Base-by-base conservation (phyloP, 179 eudicot genomes). In the Camellia oleifera region DNA sequence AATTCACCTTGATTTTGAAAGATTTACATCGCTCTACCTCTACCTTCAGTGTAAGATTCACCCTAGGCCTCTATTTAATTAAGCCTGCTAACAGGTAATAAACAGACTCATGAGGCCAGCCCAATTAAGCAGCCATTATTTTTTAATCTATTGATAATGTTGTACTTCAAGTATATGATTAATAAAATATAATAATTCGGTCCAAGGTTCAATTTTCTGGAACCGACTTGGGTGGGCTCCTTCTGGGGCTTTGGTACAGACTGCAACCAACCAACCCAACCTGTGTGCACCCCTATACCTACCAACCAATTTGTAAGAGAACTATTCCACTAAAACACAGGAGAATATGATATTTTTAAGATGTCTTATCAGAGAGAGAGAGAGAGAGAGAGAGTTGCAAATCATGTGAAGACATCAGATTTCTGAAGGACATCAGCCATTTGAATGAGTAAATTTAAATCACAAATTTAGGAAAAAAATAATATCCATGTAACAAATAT, bases 391-490 rank as follows among this genome's bases (percentile, higher is more conserved):
- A 13, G 75, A 10, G 76, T 18, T 17, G 26, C 7, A 2, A 70
- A 45, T n/a, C 57, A 57, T 78, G 40, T 78, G 68, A 10, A 42
- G 81, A 58, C 17, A 69, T 40, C 57, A 62, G 20, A 62, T 26
- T 66, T 79, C 1, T 26, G 23, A 60, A 71, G 40, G 40, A 32
- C 40, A 69, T 57, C 57, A 62, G 44, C 71, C 14, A 53, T 79
- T 0, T 26, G 23, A 60, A 71, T 14, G 15, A 79, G 42, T 12
- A 46, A 32, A 32, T 32, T 32, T 32, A 32, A 32, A 32, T 32
- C 40, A 50, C 75, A 71, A 14, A 56, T 15, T 74, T 8, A 10
- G 52, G 20, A 4, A 14, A 3, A 40, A 32, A 32, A 67, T 0
- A 67, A 14, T 67, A 32, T 9, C 52, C 20, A 68, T 1, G n/a